Conservation (phyloP, 306 rosid genomes). For the Glycyrrhiza uralensis region DNA sequence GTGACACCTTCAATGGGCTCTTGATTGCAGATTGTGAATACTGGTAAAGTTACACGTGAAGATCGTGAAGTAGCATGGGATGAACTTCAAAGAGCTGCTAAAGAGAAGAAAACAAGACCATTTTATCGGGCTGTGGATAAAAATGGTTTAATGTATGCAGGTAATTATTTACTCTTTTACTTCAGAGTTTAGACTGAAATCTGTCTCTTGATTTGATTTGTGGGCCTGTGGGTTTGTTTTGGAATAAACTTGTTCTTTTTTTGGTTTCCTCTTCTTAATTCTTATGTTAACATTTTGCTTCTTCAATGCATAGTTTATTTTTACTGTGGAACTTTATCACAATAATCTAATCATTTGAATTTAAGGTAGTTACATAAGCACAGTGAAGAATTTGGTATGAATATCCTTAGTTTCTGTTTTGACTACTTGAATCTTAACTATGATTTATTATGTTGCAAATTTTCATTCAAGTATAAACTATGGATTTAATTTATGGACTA, state of each 20-base stretch:
- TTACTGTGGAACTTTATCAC: neutral
- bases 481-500: neutral
- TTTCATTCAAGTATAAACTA: neutral
- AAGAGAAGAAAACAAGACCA: conserved; percentile 66
- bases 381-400: neutral
- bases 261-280: neutral
- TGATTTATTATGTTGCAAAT: neutral
- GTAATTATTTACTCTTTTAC: conserved; percentile 42
- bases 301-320: conserved; percentile 11
- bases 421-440: neutral
- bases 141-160: conserved; percentile 87
- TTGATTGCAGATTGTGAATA: conserved; percentile 61
- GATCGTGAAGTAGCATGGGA: conserved; percentile 79
- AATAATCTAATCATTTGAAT: neutral
- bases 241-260: neutral
- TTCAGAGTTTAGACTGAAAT: neutral
- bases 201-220: neutral
- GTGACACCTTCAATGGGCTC: conserved; percentile 19
- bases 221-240: neutral
- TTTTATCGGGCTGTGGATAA: conserved; percentile 73
- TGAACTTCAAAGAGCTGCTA: conserved; percentile 71
- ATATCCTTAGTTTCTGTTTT: neutral
- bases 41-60: conserved; percentile 59
- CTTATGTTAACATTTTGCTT: neutral
- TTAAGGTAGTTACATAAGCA: neutral